Evolutionary conservation across 495 filamentous ascomycete genomes (phyloP), one percentile per base, ranked within the genome.

Genomic region (Neurospora sp.): DNA sequence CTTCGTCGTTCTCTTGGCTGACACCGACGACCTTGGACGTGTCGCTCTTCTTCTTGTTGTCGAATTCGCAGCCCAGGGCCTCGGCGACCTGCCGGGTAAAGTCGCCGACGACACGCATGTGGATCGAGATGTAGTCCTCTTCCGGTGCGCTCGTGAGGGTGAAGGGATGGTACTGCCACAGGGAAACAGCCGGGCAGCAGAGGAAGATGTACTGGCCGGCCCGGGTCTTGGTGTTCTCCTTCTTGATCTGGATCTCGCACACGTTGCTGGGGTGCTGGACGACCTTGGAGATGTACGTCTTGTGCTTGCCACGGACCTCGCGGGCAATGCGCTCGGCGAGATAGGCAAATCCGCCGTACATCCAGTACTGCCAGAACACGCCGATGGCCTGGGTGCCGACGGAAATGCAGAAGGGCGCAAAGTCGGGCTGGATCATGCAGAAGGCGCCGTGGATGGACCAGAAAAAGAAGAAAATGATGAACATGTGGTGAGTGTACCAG

Each of bases 231-330:
- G 90, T 92, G 80, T 90, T 84, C 77, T 92, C 90, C 77, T 93
- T 94, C 86, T 93, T 93, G 81, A 94, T 92, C 80, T 94, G 92
- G 71, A 94, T 92, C 77, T 94, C 92, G 77, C 91, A 88, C 23
- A 94, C 92, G 76, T 92, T 92, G 82, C 91, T 92, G 7, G 92
- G 92, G 82, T 94, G 92, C 80, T 93, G 91, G 75, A 94, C 90
- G 78, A 94, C 92, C 80, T 93, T 93, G 48, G 90, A 92, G 75
- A 94, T 91, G 79, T 90, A 92, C 8, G 92, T 92, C 84, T 90
- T 90, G 83, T 92, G 90, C 48, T 87, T 85, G 69, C 91, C 90
- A 70, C 90, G 88, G 70, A 92, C 81, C 81, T 93, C 92, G 72
- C 92, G 85, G 41, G 89, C 88, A 72, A 92, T 82, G 75, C 90